Evolutionary conservation across 352 stramenopile genomes (phyloP), one percentile per base, ranked within the genome.

Genomic region (Phytophthora chlamydospora): DNA sequence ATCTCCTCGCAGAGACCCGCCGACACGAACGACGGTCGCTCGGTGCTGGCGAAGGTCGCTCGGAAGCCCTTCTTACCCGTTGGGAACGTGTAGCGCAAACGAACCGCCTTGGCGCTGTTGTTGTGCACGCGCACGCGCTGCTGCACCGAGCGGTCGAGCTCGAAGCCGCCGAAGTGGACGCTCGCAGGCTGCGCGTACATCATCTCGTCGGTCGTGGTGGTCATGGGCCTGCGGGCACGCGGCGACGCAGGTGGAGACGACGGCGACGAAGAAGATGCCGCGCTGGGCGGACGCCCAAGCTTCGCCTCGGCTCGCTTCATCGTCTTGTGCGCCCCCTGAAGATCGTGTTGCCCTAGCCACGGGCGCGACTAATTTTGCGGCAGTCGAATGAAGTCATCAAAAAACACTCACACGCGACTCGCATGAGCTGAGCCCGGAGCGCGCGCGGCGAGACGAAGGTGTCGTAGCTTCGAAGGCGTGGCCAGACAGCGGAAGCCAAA

Each of bases 131-230:
- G 67, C 0, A 97, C 56, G 32, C 76, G 85, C 62, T 96, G 86
- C 42, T 77, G 66, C 62, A 88, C 77, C 17, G 66, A 58, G 42
- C 83, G 59, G 5, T 78, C 72, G 17, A 96, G 71, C 36, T 70
- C 59, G 62, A 96, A 97, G 47, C 89, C 87, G 14, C 88, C 84
- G 50, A 97, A 97, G 65, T 97, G 90, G n/a, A 97, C 71, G 51
- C 78, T 89, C n/a, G 76, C 44, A 4, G 80, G 83, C 35, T 79
- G 70, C 12, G 79, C 64, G 41, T 75, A 88, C 13, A 91, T 65
- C 16, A 89, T 49, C 34, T 68, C 53, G 58, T 75, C 56, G 1
- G 59, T 66, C 1, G 47, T 64, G 16, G 58, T 58, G n/a, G 64
- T 46, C 41, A 62, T 71, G 14, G 66, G 60, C 42, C 53, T 47